Evolutionary conservation across 2,329 filamentous ascomycete genomes (phyloP).

Genomic region (Grosmannia huntii): DNA sequence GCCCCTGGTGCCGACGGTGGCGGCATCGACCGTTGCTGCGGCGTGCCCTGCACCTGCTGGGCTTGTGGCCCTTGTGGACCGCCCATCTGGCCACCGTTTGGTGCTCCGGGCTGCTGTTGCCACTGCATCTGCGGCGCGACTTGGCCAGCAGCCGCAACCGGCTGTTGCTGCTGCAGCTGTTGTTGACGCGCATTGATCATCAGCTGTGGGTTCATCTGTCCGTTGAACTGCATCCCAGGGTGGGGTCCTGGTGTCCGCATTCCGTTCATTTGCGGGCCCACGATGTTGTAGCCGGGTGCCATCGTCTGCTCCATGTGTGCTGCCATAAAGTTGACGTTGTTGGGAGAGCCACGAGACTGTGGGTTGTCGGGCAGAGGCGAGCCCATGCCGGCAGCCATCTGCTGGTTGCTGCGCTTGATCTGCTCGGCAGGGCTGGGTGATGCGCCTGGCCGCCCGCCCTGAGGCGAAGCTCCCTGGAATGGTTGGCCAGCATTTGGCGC

Average conservation of each 20-base stretch:
- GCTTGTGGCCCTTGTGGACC: conserved; percentile 21
- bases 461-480: conserved; percentile 59
- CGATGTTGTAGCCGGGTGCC: conserved; percentile 42
- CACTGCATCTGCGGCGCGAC: conserved; percentile 34
- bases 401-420: conserved; percentile 66
- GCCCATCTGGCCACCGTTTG: conserved; percentile 27
- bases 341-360: conserved; percentile 54
- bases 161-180: conserved; percentile 2
- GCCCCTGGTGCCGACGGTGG: conserved; percentile 46
- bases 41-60: conserved; percentile 49
- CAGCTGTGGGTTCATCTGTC: conserved; percentile 50
- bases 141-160: background rate
- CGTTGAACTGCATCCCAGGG: conserved; percentile 42
- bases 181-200: conserved; percentile 31
- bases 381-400: conserved; percentile 57
- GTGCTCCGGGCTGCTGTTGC: conserved; percentile 29
- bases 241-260: conserved; percentile 61
- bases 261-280: conserved; percentile 44
- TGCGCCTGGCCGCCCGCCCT: conserved; percentile 53
- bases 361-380: conserved; percentile 59
- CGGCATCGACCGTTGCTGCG: conserved; percentile 60
- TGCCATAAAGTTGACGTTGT: conserved; percentile 47
- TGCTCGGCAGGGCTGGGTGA: conserved; percentile 68
- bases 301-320: conserved; percentile 50
- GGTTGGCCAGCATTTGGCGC: conserved; percentile 40